Base-by-base conservation (phyloP, 2,329 filamentous ascomycete genomes). In the Tolypocladium sp. region DNA sequence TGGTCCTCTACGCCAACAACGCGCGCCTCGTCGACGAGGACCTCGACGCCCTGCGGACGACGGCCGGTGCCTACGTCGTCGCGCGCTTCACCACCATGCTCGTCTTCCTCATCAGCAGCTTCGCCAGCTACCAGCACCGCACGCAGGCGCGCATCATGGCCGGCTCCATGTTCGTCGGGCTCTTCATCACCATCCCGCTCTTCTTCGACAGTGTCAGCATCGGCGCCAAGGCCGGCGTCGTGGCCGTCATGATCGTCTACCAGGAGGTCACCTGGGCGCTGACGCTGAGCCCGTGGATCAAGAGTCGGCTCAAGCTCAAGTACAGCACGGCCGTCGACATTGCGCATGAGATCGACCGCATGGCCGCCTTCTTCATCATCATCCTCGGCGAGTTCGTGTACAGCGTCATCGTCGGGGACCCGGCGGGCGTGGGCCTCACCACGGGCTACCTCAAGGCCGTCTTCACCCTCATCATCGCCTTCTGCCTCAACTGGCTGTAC, bases 341-440 rank as follows among this genome's bases (percentile, higher is more conserved):
- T 57, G 71, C 74, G 13, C 78, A 80, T 61, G 78, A 80, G 62
- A 71, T 79, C 40, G 78, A 81, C 61, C 74, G 78, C 12, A 77
- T 79, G 67, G 77, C 77, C 0, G 78, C 77, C 17, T 80, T 81
- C 61, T 79, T 77, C 65, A 80, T 81, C 61, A 79, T 80, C 58
- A 77, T 78, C n/a, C 73, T 81, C 0, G 78, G 77, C 57, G 78
- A 80, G 61, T 80, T 79, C 61, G 69, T 80, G 20, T 79, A 79
- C 60, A 73, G 73, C 59, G 77, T 80, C 54, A 71, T 81, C 42
- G 77, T 80, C 13, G 77, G 76, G 4, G 74, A 75, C 35, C 76
- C 77, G 51, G 76, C 77, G 1, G 78, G 75, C 9, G 68, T 75
- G 17, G 78, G 78, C 0, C 67, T 80, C 51, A 79, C 77, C 30